Evolutionary conservation across 495 filamentous ascomycete species (phyloP).

Genomic region (Xylona heveae): DNA sequence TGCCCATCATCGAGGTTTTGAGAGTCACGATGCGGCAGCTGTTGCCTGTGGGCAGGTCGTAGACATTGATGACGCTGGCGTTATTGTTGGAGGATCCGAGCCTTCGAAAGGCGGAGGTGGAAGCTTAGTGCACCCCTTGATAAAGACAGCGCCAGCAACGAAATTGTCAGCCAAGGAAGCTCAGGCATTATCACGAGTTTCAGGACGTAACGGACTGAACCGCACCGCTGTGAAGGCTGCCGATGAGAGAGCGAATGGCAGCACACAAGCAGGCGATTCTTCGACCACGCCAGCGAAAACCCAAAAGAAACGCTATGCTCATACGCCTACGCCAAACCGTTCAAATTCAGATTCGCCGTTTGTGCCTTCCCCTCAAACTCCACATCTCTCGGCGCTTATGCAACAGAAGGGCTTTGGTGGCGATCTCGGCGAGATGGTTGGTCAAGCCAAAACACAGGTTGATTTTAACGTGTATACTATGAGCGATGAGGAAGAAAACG

Average conservation of each 20-base stretch:
- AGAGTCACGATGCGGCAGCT: constrained; percentile 90
- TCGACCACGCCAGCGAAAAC: constrained; percentile 11
- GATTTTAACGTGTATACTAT: constrained; percentile 21
- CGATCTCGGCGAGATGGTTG: constrained; percentile 38
- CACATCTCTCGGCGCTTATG: constrained; percentile 54
- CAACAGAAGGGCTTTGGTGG: constrained; percentile 38
- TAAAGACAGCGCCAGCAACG: constrained; percentile 34
- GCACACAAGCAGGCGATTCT: constrained; percentile 1
- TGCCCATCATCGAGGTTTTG: constrained; percentile 72
- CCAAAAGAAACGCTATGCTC: too few relatives aligned
- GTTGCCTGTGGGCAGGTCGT: constrained; percentile 66
- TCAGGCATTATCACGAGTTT: constrained; percentile 22
- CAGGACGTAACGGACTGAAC: constrained; percentile 17
- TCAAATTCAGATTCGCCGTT: too few relatives aligned
- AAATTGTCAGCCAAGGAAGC: constrained; percentile 29
- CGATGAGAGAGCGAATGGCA: too few relatives aligned
- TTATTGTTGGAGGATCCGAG: constrained; percentile 29
- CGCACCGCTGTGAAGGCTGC: constrained; percentile 6
- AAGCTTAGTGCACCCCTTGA: constrained; percentile 48
- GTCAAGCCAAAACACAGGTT: constrained; percentile 30
- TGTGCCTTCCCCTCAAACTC: constrained; percentile 42
- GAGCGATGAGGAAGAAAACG: constrained; percentile 13
- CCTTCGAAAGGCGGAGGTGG: constrained; percentile 19
- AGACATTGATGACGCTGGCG: constrained; percentile 41
- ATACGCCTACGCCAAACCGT: too few relatives aligned